These are phyloP conservation scores for Sarcomyxa edulis DNA, from an alignment of 768 basidiomycete genomes.

Conservation along the genomic window DNA sequence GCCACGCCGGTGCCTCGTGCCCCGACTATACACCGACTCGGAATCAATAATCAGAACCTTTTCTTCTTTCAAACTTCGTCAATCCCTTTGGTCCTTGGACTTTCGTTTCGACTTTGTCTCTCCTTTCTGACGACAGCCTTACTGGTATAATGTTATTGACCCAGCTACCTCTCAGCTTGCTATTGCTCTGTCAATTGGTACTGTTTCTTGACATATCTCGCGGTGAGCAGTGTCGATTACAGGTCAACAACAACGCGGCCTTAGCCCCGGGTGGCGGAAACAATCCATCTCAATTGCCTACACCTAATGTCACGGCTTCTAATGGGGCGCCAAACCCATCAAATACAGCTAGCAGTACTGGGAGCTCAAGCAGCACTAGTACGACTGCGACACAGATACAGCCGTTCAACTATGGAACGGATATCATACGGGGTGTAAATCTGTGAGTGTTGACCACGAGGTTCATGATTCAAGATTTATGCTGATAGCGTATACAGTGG, in stretches of 20 bases:
- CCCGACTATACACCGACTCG: too few species aligned
- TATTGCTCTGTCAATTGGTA: slow-evolving; percentile 15
- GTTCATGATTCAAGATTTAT: background rate
- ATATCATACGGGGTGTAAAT: slow-evolving; percentile 54
- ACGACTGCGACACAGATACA: slow-evolving; percentile 16
- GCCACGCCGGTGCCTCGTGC: too few species aligned
- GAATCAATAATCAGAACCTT: too few species aligned
- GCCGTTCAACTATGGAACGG: slow-evolving; percentile 38
- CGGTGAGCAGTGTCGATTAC: slow-evolving; percentile 27
- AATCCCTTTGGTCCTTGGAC: too few species aligned
- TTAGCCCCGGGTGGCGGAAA: slow-evolving; percentile 5
- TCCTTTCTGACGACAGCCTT: too few species aligned
- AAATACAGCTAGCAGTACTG: slow-evolving; percentile 7
- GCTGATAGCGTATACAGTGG: slow-evolving; percentile 29
- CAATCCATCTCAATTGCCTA: slow-evolving; percentile 5
- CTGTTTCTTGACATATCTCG: slow-evolving; percentile 10
- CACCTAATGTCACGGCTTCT: slow-evolving; percentile 7
- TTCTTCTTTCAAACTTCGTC: too few species aligned
- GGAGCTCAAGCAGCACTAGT: too few species aligned
- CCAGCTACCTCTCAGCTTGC: slow-evolving; percentile 12
- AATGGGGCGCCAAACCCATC: slow-evolving; percentile 8
- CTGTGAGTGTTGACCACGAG: slow-evolving; percentile 39
- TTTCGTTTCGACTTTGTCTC: too few species aligned
- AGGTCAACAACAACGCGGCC: slow-evolving; percentile 13
- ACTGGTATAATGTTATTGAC: too few species aligned